phyloP scores from a whole-genome alignment of 176 grass and related monocot genomes.

The Thalia dealbata region DNA sequence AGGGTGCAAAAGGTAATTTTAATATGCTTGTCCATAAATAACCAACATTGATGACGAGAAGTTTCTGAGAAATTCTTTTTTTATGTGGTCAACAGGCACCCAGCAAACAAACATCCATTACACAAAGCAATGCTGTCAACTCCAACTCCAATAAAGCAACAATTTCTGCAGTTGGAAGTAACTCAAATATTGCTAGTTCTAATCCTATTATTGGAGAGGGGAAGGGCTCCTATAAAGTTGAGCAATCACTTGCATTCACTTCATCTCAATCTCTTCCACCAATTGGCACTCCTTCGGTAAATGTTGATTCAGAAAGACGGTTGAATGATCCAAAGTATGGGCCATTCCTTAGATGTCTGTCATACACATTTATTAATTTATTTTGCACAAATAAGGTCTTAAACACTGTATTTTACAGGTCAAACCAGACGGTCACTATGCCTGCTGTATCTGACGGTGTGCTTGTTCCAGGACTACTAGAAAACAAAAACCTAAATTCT shows the following conservation, averaged over 20 bases:
- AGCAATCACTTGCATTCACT: slow-evolving; percentile 35
- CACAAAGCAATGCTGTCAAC: slow-evolving; percentile 30
- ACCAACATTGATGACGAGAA: slow-evolving; percentile 1
- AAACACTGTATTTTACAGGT: slow-evolving; percentile 38
- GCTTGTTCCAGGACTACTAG: slow-evolving; percentile 29
- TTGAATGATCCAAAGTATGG: slow-evolving; percentile 52
- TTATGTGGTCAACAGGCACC: slow-evolving; percentile 32
- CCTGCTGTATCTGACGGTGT: slow-evolving; percentile 23
- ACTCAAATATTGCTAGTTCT: slow-evolving; percentile 25
- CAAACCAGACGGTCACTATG: slow-evolving; percentile 27
- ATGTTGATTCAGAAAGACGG: slow-evolving; percentile 37
- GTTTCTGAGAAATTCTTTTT: slow-evolving; percentile 6
- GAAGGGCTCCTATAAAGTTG: slow-evolving; percentile 30
- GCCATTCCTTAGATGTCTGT: slow-evolving; percentile 13
- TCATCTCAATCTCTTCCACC: slow-evolving; percentile 38
- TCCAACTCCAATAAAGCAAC: slow-evolving; percentile 39
- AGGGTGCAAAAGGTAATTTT: slow-evolving; percentile 62
- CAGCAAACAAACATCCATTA: slow-evolving; percentile 43
- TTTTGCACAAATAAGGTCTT: slow-evolving; percentile 1
- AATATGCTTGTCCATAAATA: slow-evolving; percentile 11
- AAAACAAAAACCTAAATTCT: slow-evolving; percentile 32
- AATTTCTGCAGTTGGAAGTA: slow-evolving; percentile 24
- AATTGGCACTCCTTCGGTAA: slow-evolving; percentile 46
- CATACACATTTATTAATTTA: too few relatives aligned
- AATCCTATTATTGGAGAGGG: slow-evolving; percentile 22